Percentiles rank a stretch among this genome's conserved stretches.
These are phyloP conservation scores for Vitis cinerea DNA, from an alignment of 164 flowering plant genomes.

Conservation along the genomic window DNA sequence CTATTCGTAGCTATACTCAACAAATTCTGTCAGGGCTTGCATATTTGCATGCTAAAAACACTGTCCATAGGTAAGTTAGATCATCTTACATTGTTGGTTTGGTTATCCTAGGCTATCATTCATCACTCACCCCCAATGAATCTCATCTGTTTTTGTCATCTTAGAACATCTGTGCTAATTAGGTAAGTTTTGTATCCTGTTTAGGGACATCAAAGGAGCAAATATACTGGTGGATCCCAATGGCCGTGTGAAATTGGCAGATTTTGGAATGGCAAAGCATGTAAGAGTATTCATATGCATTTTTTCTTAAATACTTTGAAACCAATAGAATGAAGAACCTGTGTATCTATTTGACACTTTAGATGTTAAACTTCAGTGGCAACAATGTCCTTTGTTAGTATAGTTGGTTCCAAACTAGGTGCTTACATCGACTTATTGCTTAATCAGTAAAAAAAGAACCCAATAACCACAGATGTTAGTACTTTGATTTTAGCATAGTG, in stretches of 20 bases:
- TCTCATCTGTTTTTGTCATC: neutral
- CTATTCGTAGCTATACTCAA: constrained; percentile 62
- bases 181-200: constrained; percentile 1
- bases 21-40: constrained; percentile 79
- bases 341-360: neutral
- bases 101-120: neutral
- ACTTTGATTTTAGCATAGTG: no score
- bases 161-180: neutral
- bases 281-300: constrained; percentile 33
- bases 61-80: constrained; percentile 57
- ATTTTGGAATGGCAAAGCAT: constrained; percentile 91
- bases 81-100: neutral
- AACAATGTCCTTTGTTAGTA: neutral
- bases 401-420: neutral
- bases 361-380: neutral
- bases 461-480: no score
- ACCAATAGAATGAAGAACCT: neutral
- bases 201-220: constrained; percentile 87
- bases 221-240: constrained; percentile 73
- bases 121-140: neutral
- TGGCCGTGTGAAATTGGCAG: constrained; percentile 74
- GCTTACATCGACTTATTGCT: neutral
- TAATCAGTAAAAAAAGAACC: no score
- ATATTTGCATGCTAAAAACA: constrained; percentile 66
- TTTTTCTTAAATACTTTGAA: neutral